These are phyloP conservation scores for Blechomonas ayalai DNA, from an alignment of 208 protist genomes.

Conservation along the genomic window DNA sequence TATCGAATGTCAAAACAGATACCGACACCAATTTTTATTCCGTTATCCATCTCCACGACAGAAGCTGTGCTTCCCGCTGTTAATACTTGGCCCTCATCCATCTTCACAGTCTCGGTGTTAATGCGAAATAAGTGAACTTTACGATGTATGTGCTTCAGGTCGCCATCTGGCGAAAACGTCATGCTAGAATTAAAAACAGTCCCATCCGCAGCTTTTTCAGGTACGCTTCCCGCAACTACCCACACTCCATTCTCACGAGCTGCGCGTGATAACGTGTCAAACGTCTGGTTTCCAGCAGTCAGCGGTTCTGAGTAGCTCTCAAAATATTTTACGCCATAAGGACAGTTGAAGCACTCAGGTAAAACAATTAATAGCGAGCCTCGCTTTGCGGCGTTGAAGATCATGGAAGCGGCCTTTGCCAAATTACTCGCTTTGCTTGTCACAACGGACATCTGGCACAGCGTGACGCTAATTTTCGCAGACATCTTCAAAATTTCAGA, in stretches of 20 bases:
- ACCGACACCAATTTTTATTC: constrained; percentile 90
- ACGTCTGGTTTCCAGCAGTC: constrained; percentile 53
- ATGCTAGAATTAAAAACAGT: constrained; percentile 94
- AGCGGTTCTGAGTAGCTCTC: constrained; percentile 91
- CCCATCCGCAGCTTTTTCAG: constrained; percentile 72
- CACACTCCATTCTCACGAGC: constrained; percentile 74
- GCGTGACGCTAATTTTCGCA: constrained; percentile 55
- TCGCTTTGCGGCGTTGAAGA: constrained; percentile 58
- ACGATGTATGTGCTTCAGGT: constrained; percentile 80
- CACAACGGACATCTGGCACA: constrained; percentile 81
- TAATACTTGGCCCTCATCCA: constrained; percentile 94
- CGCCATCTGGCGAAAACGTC: constrained; percentile 87
- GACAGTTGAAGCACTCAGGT: constrained; percentile 94
- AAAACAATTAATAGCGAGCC: constrained; percentile 88
- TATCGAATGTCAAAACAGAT: constrained; percentile 99
- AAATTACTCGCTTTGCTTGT: constrained; percentile 82
- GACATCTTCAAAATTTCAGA: constrained; percentile 22
- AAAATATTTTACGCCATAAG: constrained; percentile 94
- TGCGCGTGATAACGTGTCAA: constrained; percentile 53
- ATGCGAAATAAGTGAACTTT: constrained; percentile 97
- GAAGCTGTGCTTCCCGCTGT: constrained; percentile 72
- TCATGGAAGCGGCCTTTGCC: constrained; percentile 54
- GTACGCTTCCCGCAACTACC: constrained; percentile 92
- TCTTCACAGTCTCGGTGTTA: constrained; percentile 91
- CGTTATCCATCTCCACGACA: constrained; percentile 30